Base-by-base conservation (phyloP, 345 rosid species). In the Hypericum perforatum region DNA sequence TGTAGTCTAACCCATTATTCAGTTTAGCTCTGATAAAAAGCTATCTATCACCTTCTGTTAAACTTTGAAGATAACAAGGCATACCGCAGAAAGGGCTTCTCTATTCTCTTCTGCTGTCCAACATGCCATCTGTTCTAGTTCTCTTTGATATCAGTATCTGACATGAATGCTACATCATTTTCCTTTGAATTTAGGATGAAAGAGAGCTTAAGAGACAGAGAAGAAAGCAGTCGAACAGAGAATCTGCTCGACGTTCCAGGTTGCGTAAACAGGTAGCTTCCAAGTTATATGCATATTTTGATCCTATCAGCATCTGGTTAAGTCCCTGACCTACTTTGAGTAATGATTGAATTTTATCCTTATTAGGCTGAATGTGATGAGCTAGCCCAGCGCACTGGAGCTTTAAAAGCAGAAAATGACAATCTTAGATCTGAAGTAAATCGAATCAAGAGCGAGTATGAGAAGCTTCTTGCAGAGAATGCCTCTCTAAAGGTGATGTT, bases 331-430 rank as follows among this genome's bases (percentile, higher is more conserved):
- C 5, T 11, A n/a, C 43, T 22, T 3, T 56, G 11, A 64, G 68
- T 52, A 51, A 62, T 64, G 11, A 46, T 45, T 65, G 64, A 54
- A 43, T 60, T 32, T 38, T 6, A 43, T 64, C 54, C 14, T 58
- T 64, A 63, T 69, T 72, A 92, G 98, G 98, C 95, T n/a, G 98
- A 92, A 73, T 92, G 96, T 57, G 98, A 92, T 55, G 98, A 85
- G 65, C 82, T 92, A 55, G 94, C 98, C 2, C 90, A 85, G 63
- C 83, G 80, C 8, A 95, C 96, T 15, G 96, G 85, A 14, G 71
- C 62, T 37, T 74, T 88, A 58, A 85, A 85, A 74, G 95, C 78
- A 65, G 98, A 92, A 74, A 88, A 88, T 74, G 69, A 80, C 48
- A 76, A 59, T 70, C 86, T 92, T 45, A 74, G 90, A 75, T 80